These are phyloP conservation scores for Colletotrichum sublineola DNA, from an alignment of 2,329 filamentous ascomycete species.

Conservation along the genomic window DNA sequence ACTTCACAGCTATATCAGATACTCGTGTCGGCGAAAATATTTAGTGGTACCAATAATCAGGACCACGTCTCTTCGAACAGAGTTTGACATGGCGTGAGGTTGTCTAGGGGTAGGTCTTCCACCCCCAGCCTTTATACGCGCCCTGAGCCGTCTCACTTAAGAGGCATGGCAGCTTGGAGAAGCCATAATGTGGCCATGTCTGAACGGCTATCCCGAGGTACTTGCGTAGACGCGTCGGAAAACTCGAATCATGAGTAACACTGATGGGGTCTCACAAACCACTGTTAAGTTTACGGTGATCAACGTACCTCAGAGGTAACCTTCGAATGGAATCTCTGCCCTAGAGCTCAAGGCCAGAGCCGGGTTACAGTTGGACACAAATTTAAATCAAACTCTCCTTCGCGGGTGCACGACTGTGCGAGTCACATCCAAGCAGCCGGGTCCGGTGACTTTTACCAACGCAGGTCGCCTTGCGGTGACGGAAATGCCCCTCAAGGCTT, in stretches of 20 bases:
- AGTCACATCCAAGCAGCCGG: slow-evolving; percentile 3
- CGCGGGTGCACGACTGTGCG: neutral
- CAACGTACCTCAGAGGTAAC: neutral
- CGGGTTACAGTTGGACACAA: slow-evolving; percentile 14
- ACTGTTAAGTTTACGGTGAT: neutral
- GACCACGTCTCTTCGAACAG: neutral
- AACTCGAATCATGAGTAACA: neutral
- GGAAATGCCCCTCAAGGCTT: neutral
- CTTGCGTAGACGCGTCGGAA: neutral
- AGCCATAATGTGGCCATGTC: neutral
- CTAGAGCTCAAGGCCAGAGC: neutral
- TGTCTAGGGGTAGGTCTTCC: neutral
- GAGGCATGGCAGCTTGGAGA: neutral
- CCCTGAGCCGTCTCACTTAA: neutral
- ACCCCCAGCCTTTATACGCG: neutral
- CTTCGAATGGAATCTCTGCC: neutral
- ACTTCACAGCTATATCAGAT: neutral
- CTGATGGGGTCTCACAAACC: neutral
- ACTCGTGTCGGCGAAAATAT: neutral
- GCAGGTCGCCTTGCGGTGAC: neutral
- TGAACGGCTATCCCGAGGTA: neutral
- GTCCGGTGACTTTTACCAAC: neutral
- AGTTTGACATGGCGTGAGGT: slow-evolving; percentile 4
- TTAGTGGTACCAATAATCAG: neutral
- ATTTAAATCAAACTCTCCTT: neutral